Conservation (phyloP, 2,329 filamentous ascomycete genomes). For the Metarhizium sp. region DNA sequence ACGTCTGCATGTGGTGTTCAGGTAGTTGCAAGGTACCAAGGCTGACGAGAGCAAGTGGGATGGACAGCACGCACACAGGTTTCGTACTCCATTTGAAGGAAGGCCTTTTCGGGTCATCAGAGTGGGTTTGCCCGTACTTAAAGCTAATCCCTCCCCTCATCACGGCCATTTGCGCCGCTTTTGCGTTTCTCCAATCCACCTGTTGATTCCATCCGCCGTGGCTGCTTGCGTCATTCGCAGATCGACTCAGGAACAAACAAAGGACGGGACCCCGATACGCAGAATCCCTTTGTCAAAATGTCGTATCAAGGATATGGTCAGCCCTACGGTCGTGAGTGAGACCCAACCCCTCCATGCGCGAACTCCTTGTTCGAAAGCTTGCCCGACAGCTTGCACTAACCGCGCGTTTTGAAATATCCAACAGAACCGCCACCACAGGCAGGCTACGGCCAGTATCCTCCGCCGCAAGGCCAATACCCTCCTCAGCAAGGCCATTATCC, state of each 20-base stretch:
- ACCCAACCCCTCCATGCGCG: background rate
- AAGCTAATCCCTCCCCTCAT: background rate
- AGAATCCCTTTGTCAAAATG: constrained; percentile 14
- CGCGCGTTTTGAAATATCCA: background rate
- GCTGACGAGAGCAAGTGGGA: background rate
- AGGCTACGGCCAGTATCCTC: constrained; percentile 25
- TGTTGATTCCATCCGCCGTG: background rate
- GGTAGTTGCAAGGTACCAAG: too few relatives aligned
- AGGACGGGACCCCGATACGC: background rate
- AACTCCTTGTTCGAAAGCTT: background rate
- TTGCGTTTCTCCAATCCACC: background rate
- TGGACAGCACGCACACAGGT: background rate
- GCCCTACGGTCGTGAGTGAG: constrained; percentile 26
- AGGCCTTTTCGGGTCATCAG: too few relatives aligned
- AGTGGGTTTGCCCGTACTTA: constrained; percentile 1
- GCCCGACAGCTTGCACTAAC: background rate
- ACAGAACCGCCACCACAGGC: constrained; percentile 18
- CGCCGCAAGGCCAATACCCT: constrained; percentile 11
- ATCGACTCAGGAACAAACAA: background rate
- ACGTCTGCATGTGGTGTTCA: too few relatives aligned
- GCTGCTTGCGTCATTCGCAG: background rate
- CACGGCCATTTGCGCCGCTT: background rate
- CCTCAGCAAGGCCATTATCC: constrained; percentile 25
- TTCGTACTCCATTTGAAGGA: too few relatives aligned
- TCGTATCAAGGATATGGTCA: constrained; percentile 23